phyloP scores from a whole-genome alignment of 2,329 filamentous ascomycete genomes.

The Fusarium solani-melongenae region DNA sequence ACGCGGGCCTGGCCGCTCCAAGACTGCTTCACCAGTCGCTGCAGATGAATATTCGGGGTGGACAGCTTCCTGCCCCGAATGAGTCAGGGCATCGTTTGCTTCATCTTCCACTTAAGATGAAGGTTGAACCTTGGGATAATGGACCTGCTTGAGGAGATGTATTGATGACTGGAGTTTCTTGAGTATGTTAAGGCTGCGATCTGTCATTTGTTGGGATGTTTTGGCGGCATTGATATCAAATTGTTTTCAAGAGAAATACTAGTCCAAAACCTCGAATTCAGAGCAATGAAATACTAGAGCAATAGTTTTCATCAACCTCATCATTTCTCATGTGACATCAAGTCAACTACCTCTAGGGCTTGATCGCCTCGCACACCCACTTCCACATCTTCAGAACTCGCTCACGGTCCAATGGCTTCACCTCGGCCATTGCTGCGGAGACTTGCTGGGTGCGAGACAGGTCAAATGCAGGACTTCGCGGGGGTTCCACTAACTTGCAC shows the following conservation, averaged over 20 bases:
- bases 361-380: constrained; percentile 28
- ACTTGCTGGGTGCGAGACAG: not conserved
- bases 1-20: constrained; percentile 56
- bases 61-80: constrained; percentile 52
- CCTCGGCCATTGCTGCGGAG: constrained; percentile 16
- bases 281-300: not conserved
- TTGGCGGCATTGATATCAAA: not conserved
- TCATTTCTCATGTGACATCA: not conserved
- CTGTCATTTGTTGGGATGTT: not conserved
- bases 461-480: constrained; percentile 3
- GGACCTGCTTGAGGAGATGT: not conserved
- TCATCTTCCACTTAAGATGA: constrained; percentile 47
- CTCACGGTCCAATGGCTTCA: constrained; percentile 26
- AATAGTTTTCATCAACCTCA: not conserved
- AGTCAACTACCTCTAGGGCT: not conserved
- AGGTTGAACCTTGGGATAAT: not conserved
- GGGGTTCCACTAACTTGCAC: fast-evolving
- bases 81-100: constrained; percentile 47
- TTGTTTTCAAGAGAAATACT: not conserved
- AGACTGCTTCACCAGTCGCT: constrained; percentile 61
- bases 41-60: constrained; percentile 64
- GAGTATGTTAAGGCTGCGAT: not conserved
- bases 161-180: not conserved
- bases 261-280: not conserved
- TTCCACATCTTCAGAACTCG: constrained; percentile 35